Evolutionary conservation across 1,284 basidiomycete species (phyloP).

Genomic region (Takashimella koratensis): DNA sequence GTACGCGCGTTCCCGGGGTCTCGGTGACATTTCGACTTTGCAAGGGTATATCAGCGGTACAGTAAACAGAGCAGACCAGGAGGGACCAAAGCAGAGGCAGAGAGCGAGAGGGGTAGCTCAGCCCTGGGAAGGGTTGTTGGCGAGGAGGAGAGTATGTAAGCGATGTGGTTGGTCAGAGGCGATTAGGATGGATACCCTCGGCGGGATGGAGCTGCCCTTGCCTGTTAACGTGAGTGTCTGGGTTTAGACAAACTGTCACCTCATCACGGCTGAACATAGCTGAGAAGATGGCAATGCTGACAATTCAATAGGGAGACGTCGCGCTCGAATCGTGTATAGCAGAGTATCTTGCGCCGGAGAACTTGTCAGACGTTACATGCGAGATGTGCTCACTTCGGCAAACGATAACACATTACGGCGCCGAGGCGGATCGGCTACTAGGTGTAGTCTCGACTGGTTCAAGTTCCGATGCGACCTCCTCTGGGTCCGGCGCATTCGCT

Average conservation of each 20-base stretch:
- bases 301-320: constrained; percentile 45
- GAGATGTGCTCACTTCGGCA: constrained; percentile 49
- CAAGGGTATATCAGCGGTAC: constrained; percentile 23
- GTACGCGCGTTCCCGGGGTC: constrained; percentile 23
- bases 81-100: constrained; percentile 9
- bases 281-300: no score
- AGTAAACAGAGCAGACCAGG: background rate
- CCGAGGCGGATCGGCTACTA: constrained; percentile 38
- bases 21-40: constrained; percentile 30
- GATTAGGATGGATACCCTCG: constrained; percentile 43
- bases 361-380: constrained; percentile 51
- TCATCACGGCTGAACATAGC: no score
- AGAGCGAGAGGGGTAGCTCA: constrained; percentile 33
- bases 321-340: constrained; percentile 48
- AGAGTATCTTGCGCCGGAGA: constrained; percentile 51
- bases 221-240: constrained; percentile 16
- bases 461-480: background rate
- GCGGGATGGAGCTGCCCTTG: constrained; percentile 46
- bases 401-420: constrained; percentile 41
- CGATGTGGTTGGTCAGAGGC: constrained; percentile 43
- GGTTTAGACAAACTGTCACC: no score
- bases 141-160: constrained; percentile 42
- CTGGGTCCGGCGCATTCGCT: constrained; percentile 23
- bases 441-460: background rate
- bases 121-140: constrained; percentile 49